Conservation (phyloP, 345 rosid species). For the Ricinus communis region DNA sequence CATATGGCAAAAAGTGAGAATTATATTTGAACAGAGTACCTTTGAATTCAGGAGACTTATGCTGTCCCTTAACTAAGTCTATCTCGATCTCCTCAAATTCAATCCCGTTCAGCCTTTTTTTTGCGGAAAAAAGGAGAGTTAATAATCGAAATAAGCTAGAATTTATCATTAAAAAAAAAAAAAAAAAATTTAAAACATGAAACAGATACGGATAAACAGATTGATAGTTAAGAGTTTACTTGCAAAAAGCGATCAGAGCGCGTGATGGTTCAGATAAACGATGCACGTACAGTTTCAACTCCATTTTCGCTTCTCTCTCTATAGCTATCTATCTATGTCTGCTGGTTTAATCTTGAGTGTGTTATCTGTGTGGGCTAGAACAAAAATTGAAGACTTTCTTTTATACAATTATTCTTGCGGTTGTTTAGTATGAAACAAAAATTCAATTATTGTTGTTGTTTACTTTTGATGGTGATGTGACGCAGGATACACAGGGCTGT, state of each 20-base stretch:
- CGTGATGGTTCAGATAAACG: conserved; percentile 85
- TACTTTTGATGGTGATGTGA: too few species aligned
- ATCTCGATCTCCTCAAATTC: conserved; percentile 73
- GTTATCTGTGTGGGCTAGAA: too few species aligned
- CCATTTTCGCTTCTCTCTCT: conserved; percentile 36
- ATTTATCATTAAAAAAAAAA: neutral
- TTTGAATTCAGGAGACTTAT: conserved; percentile 58
- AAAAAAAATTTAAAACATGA: neutral
- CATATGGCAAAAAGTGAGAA: too few species aligned
- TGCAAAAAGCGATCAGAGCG: conserved; percentile 82
- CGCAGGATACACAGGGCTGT: too few species aligned
- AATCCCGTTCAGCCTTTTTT: conserved; percentile 69
- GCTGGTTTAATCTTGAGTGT: too few species aligned
- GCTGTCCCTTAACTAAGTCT: conserved; percentile 53
- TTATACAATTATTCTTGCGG: too few species aligned
- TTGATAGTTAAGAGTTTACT: conserved; percentile 42
- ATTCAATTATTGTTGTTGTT: too few species aligned
- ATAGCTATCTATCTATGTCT: neutral
- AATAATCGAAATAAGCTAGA: neutral
- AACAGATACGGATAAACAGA: neutral
- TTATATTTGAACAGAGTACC: conserved; percentile 35
- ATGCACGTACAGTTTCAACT: conserved; percentile 70
- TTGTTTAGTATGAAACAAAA: too few species aligned
- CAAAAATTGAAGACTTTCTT: too few species aligned
- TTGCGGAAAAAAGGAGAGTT: neutral